Conservation (phyloP, 129 eudicot genomes). For the Deinandra increscens region DNA sequence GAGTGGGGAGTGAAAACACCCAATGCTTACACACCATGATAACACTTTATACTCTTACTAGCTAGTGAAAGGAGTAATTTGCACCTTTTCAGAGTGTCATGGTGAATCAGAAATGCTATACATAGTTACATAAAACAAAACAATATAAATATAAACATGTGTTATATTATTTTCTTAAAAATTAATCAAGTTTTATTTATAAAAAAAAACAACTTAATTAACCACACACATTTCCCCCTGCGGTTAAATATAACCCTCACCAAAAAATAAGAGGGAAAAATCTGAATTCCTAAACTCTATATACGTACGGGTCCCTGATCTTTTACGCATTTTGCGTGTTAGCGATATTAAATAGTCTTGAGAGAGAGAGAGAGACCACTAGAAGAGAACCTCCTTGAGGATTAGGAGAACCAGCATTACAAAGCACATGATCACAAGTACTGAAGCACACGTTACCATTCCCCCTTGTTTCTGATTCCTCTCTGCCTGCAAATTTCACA, state of each 20-base stretch:
- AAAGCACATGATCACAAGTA: constrained; percentile 79
- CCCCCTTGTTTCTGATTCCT: constrained; percentile 78
- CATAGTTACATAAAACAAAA: too few species aligned
- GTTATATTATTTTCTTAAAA: too few species aligned
- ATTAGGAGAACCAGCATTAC: constrained; percentile 76
- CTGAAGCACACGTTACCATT: too few species aligned
- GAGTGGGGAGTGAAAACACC: too few species aligned
- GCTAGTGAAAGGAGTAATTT: too few species aligned
- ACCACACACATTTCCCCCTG: background rate
- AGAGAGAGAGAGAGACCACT: constrained; percentile 1
- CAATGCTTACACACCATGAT: too few species aligned
- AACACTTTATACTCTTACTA: too few species aligned
- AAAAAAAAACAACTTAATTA: background rate
- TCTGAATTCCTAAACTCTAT: background rate
- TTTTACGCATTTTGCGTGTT: constrained; percentile 8
- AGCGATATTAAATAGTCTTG: constrained; percentile 11
- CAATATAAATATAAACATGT: too few species aligned
- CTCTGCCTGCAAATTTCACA: constrained; percentile 61
- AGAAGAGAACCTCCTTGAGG: constrained; percentile 58
- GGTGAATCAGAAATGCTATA: too few species aligned
- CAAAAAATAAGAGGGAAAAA: background rate
- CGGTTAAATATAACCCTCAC: background rate
- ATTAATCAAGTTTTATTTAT: background rate
- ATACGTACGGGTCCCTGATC: background rate
- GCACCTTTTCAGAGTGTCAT: too few species aligned